A percentile compares a stretch with the other conserved stretches of the same genome.
Conservation (phyloP, 1,284 basidiomycete species). For the Singerocomus rubriflavus region DNA sequence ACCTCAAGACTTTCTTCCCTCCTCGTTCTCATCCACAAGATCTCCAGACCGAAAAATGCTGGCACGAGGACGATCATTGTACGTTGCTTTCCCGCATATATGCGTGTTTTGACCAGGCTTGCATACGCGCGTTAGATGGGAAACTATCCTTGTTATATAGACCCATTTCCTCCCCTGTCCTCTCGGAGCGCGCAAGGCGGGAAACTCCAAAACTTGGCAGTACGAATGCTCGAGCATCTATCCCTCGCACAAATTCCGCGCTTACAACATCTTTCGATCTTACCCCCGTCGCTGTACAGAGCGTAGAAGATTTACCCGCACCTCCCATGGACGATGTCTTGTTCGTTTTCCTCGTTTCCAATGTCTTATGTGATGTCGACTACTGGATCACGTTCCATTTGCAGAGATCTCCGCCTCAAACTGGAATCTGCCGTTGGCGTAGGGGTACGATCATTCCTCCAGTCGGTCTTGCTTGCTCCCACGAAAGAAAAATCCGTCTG, state of each 20-base stretch:
- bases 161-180: constrained; percentile 40
- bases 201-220: constrained; percentile 37
- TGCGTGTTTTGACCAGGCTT: constrained; percentile 14
- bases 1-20: constrained; percentile 36
- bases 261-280: constrained; percentile 19
- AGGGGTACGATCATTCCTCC: constrained; percentile 25
- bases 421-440: constrained; percentile 30
- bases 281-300: constrained; percentile 20
- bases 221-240: constrained; percentile 15
- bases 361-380: neutral
- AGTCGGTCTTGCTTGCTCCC: constrained; percentile 8
- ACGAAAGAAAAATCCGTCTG: neutral
- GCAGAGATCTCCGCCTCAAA: constrained; percentile 36
- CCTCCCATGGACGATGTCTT: constrained; percentile 32
- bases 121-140: constrained; percentile 22
- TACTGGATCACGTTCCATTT: neutral
- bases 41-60: constrained; percentile 34
- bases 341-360: constrained; percentile 22
- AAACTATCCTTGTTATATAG: constrained; percentile 24
- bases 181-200: constrained; percentile 37
- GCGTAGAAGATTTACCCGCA: constrained; percentile 20
- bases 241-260: constrained; percentile 28
- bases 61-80: constrained; percentile 35
- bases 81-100: constrained; percentile 17
- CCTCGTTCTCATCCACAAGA: constrained; percentile 20